Conservation (phyloP, 805 yeast genomes). For the Candida chilensis region DNA sequence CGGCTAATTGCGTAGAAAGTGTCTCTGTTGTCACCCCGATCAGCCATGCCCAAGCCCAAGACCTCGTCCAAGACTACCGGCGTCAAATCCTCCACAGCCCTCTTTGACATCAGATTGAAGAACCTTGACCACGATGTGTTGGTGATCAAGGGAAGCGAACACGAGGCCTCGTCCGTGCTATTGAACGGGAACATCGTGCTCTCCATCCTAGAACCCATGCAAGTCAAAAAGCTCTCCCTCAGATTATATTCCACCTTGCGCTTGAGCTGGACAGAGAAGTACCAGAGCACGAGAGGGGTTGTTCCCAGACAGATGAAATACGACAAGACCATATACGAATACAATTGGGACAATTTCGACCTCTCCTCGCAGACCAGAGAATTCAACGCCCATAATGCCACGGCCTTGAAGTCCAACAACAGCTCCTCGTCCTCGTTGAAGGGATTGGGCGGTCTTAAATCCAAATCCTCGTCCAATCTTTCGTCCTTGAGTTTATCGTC, state of each 20-base stretch:
- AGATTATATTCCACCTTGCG: constrained; percentile 60
- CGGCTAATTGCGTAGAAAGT: too few species aligned
- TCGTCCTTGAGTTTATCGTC: constrained; percentile 2
- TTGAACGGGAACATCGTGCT: constrained; percentile 74
- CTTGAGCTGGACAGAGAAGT: constrained; percentile 53
- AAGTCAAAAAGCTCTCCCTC: constrained; percentile 55
- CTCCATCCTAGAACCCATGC: constrained; percentile 65
- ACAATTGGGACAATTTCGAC: constrained; percentile 67
- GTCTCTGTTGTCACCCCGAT: too few species aligned
- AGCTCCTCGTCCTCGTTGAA: constrained; percentile 36
- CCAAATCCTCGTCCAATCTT: constrained; percentile 22
- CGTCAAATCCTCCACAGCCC: too few species aligned
- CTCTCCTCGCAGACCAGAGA: constrained; percentile 27
- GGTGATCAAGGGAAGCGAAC: constrained; percentile 68
- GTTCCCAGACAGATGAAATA: constrained; percentile 37
- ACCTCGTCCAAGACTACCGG: too few species aligned
- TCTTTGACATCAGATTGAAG: constrained; percentile 43
- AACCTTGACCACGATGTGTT: constrained; percentile 72
- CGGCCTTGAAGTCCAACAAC: constrained; percentile 16
- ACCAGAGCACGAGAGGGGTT: constrained; percentile 33
- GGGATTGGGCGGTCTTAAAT: constrained; percentile 18
- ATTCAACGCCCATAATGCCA: background rate
- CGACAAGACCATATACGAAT: constrained; percentile 63
- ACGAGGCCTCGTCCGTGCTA: constrained; percentile 69
- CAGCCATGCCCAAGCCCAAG: too few species aligned